Base-by-base conservation (phyloP, 805 yeast genomes). In the Yarrowia divulgata region DNA sequence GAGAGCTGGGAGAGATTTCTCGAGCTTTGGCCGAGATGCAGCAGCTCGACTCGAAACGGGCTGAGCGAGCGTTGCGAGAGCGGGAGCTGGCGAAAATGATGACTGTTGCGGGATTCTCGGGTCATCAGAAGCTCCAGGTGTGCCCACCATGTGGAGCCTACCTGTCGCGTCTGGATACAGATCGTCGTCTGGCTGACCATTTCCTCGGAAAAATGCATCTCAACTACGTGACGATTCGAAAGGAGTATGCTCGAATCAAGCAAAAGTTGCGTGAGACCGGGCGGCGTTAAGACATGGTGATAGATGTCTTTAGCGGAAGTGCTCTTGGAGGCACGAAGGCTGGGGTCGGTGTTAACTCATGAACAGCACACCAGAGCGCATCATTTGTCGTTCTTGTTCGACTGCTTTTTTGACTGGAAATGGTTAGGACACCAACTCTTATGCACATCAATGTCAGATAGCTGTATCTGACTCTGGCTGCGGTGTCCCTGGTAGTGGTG, bases 121-220 rank as follows among this genome's bases (percentile, higher is more conserved):
- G 95, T 0, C 97, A 90, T 75, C 98, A 93, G 74, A 91, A 91
- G 77, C 81, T 93, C 57, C 97, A 93, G 77, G 97, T 91, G 0
- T 93, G 98, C 78, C 90, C 87, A 72, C 87, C 87, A 1, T 93
- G 98, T 79, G 97, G 97, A 0, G 97, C 97, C 0, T 92, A 89
- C 75, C 80, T 94, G 46, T 90, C 97, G 9, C 81, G 94, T 71
- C 80, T 93, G 69, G 98, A 93, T 77, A 91, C 90, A 70, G 98
- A 93, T 76, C 83, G 93, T 76, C 83, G 98, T 73, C 81, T 93
- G 71, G 97, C 94, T 0, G 97, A 91, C 73, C 98, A 93, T 77
- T 93, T 91, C 76, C 79, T 88, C 32, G 98, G 98, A 0, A 92
- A 91, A 74, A 86, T 91, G 70, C 98, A 93, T 79, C 76, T 90